Conservation (phyloP, 163 green algal species). For the Trebouxia gelatinosa region DNA sequence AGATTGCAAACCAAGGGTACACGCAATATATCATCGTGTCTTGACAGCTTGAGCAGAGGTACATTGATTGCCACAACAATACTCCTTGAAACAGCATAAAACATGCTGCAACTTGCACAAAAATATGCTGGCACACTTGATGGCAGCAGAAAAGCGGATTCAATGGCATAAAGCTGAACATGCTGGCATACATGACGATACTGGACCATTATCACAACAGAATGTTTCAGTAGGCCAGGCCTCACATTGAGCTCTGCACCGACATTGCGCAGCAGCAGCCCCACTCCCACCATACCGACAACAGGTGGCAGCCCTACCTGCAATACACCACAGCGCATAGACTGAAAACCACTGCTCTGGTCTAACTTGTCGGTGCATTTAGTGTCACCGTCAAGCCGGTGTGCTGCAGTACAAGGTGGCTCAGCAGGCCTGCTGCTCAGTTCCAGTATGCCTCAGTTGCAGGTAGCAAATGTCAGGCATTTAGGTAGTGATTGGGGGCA, state of each 20-base stretch:
- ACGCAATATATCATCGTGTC: no score
- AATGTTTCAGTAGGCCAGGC: background rate
- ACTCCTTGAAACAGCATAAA: no score
- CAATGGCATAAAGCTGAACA: background rate
- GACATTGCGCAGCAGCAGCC: slow-evolving; percentile 9
- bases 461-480: background rate
- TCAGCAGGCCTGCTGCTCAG: background rate
- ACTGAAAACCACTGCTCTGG: background rate
- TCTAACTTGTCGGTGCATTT: background rate
- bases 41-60: no score
- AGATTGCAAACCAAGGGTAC: no score
- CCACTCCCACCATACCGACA: slow-evolving; percentile 12
- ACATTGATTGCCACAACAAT: no score
- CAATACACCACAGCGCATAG: background rate
- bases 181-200: background rate
- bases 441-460: no score
- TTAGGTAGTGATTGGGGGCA: background rate
- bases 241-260: background rate
- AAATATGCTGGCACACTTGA: background rate
- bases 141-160: background rate
- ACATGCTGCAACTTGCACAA: background rate
- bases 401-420: background rate
- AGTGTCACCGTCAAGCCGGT: background rate
- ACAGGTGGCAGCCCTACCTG: slow-evolving; percentile 16
- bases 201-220: background rate